Conservation (phyloP, 495 filamentous ascomycete species). For the Penicillium flavigenum region DNA sequence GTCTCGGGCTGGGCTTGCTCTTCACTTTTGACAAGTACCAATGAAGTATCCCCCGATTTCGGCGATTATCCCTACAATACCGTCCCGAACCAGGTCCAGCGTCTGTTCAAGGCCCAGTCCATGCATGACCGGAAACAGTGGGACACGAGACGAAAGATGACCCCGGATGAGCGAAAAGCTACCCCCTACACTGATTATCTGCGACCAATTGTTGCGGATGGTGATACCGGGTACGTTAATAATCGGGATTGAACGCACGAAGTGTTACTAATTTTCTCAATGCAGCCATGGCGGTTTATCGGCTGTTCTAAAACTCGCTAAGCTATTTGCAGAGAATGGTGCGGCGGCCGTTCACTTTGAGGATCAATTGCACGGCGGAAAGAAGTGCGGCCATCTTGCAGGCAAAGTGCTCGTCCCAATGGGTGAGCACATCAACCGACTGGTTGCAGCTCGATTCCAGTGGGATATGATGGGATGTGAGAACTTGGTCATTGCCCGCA, state of each 20-base stretch:
- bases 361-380: conserved; percentile 95
- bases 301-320: conserved; percentile 92
- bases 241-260: background rate
- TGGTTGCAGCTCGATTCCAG: conserved; percentile 89
- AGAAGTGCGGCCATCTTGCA: conserved; percentile 97
- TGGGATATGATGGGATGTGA: conserved; percentile 98
- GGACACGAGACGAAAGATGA: conserved; percentile 78
- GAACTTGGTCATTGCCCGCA: conserved; percentile 90
- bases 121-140: conserved; percentile 96
- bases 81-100: conserved; percentile 95
- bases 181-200: conserved; percentile 89
- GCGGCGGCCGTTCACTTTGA: conserved; percentile 97
- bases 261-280: conserved; percentile 5
- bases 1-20: conserved; percentile 97
- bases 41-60: conserved; percentile 96
- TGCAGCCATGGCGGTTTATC: conserved; percentile 75
- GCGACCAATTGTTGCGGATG: conserved; percentile 94
- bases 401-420: conserved; percentile 95
- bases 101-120: conserved; percentile 92
- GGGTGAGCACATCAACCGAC: conserved; percentile 92
- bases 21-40: conserved; percentile 84
- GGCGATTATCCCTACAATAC: conserved; percentile 99
- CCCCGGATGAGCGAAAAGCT: conserved; percentile 62
- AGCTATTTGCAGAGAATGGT: conserved; percentile 97
- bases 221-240: conserved; percentile 75